Percentiles rank a stretch among this genome's conserved stretches.
Evolutionary conservation across 805 yeast species (phyloP).

Genomic region (Wickerhamomyces queroliae): DNA sequence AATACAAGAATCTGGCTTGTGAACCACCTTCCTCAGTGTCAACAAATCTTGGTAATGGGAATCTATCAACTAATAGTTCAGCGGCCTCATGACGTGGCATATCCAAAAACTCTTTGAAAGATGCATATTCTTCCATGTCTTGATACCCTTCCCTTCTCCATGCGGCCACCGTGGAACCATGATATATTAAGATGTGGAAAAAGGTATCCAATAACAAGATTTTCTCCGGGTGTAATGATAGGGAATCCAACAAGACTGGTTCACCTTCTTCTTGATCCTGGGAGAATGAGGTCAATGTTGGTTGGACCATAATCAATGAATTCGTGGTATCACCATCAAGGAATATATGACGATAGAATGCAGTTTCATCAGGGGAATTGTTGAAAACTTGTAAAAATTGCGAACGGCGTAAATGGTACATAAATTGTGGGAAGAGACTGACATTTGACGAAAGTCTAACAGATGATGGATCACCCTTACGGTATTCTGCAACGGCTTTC

Average conservation of each 20-base stretch:
- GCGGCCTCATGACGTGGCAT: constrained; percentile 63
- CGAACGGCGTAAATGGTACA: constrained; percentile 63
- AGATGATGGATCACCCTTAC: constrained; percentile 39
- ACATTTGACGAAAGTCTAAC: constrained; percentile 44
- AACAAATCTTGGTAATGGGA: constrained; percentile 67
- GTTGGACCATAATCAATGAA: constrained; percentile 64
- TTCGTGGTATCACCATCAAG: constrained; percentile 56
- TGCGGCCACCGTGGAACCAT: constrained; percentile 59
- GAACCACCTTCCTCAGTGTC: constrained; percentile 76
- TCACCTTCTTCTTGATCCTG: constrained; percentile 41
- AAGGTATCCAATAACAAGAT: constrained; percentile 60
- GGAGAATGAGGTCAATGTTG: constrained; percentile 55
- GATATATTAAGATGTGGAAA: constrained; percentile 62
- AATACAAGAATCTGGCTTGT: constrained; percentile 66
- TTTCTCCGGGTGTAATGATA: constrained; percentile 51
- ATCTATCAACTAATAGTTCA: constrained; percentile 56
- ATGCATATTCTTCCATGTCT: constrained; percentile 51
- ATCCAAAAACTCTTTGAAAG: constrained; percentile 53
- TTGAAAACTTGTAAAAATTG: constrained; percentile 61
- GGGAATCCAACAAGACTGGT: constrained; percentile 59
- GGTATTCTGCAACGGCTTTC: constrained; percentile 41
- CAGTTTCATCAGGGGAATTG: constrained; percentile 69
- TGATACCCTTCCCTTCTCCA: constrained; percentile 66
- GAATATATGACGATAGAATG: constrained; percentile 56
- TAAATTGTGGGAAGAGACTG: constrained; percentile 58